Percentiles rank a stretch among this genome's conserved stretches.
Conservation (phyloP, 176 grass and related monocot species). For the Urochloa ruziziensis region DNA sequence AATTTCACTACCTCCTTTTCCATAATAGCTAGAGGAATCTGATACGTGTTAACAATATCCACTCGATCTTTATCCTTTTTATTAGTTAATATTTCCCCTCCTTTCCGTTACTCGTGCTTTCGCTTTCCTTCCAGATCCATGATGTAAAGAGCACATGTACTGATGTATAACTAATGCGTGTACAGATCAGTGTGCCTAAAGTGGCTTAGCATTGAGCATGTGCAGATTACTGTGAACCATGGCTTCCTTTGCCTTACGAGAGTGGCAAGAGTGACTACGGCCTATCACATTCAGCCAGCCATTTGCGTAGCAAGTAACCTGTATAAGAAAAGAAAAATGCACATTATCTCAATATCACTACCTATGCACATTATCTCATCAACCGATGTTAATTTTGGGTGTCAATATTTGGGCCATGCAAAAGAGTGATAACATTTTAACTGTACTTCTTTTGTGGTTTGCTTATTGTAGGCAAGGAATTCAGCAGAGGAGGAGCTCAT, state of each 20-base stretch:
- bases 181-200: conserved; percentile 14
- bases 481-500: conserved; percentile 91
- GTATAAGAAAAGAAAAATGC: background rate
- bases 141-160: conserved; percentile 30
- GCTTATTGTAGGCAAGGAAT: conserved; percentile 63
- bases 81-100: background rate
- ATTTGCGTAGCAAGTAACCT: background rate
- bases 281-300: background rate
- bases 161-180: background rate
- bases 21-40: conserved; percentile 6
- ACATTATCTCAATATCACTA: too few relatives aligned
- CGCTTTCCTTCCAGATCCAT: conserved; percentile 37
- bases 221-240: conserved; percentile 16
- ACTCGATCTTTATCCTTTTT: conserved; percentile 31
- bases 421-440: background rate
- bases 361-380: background rate
- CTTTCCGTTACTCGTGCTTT: conserved; percentile 12
- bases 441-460: background rate
- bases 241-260: background rate
- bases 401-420: background rate
- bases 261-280: background rate
- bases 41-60: conserved; percentile 9
- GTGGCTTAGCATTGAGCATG: conserved; percentile 24
- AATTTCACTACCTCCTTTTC: background rate
- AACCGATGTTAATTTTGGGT: background rate